Conservation (phyloP, 1,139 yeast species). For the Debaryomycetaceae sp. region DNA sequence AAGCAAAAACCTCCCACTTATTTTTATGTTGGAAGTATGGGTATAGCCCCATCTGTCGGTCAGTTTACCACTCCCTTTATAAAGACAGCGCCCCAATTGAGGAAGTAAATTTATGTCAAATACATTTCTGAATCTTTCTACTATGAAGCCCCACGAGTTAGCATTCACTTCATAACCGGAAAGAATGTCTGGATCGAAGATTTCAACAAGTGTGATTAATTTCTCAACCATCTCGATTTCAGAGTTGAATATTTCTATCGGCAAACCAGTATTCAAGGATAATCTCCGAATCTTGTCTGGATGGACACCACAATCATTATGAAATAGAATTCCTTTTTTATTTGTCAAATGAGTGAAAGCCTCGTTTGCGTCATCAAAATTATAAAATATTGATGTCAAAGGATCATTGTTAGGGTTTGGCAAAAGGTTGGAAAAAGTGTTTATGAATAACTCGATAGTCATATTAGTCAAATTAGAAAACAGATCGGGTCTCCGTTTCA, state of each 20-base stretch:
- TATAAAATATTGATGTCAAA: conserved; percentile 61
- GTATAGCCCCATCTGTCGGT: conserved; percentile 82
- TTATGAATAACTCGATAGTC: conserved; percentile 64
- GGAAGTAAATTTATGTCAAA: conserved; percentile 52
- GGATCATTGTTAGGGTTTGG: conserved; percentile 71
- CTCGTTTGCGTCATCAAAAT: conserved; percentile 44
- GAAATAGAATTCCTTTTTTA: conserved; percentile 16
- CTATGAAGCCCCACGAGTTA: conserved; percentile 84
- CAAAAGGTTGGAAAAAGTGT: conserved; percentile 41
- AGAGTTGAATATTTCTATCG: conserved; percentile 31
- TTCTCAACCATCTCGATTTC: conserved; percentile 58
- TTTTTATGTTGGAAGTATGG: conserved; percentile 64
- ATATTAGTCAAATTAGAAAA: conserved; percentile 52
- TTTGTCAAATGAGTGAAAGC: conserved; percentile 15
- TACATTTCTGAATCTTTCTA: conserved; percentile 54
- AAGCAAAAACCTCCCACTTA: conserved; percentile 78
- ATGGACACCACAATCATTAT: not conserved
- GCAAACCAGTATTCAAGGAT: not conserved
- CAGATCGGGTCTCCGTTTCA: conserved; percentile 42
- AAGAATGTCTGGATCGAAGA: conserved; percentile 81
- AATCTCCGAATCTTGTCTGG: not conserved
- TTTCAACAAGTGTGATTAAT: conserved; percentile 53
- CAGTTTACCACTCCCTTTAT: conserved; percentile 48
- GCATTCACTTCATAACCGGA: conserved; percentile 83
- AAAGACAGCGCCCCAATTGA: conserved; percentile 41